phyloP scores from a whole-genome alignment of 2,329 filamentous ascomycete species.

The Blastomyces parvus region DNA sequence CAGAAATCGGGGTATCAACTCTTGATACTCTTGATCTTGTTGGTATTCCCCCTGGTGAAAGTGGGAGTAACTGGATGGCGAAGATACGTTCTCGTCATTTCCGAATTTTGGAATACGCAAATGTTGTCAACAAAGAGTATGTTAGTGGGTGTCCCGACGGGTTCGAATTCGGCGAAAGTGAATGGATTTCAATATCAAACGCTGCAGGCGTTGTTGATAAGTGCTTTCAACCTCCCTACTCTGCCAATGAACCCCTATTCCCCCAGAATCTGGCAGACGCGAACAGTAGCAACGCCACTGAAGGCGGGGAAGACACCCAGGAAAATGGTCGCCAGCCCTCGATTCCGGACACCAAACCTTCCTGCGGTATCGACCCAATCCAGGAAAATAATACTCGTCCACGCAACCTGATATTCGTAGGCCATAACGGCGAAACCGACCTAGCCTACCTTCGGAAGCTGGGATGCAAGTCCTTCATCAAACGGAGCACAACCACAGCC shows the following conservation, averaged over 20 bases:
- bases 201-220: conserved; percentile 40
- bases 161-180: conserved; percentile 60
- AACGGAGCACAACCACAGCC: conserved; percentile 25
- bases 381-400: conserved; percentile 7
- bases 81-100: conserved; percentile 65
- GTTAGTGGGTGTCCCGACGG: conserved; percentile 64
- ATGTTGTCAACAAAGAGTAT: conserved; percentile 58
- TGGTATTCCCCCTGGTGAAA: conserved; percentile 48
- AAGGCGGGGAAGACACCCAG: not conserved
- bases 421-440: conserved; percentile 62
- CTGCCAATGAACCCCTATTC: conserved; percentile 20
- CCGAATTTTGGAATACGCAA: conserved; percentile 58
- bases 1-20: conserved; percentile 76
- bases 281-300: not conserved
- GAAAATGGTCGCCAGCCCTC: not conserved
- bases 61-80: conserved; percentile 57
- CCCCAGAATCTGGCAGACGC: not conserved
- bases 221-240: conserved; percentile 52
- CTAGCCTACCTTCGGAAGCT: conserved; percentile 56
- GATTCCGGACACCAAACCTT: not conserved
- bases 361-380: not conserved
- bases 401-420: conserved; percentile 65
- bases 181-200: conserved; percentile 42
- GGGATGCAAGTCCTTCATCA: conserved; percentile 37
- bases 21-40: conserved; percentile 60